Evolutionary conservation across 129 eudicot genomes (phyloP).

Genomic region (Pittosporum tobira): DNA sequence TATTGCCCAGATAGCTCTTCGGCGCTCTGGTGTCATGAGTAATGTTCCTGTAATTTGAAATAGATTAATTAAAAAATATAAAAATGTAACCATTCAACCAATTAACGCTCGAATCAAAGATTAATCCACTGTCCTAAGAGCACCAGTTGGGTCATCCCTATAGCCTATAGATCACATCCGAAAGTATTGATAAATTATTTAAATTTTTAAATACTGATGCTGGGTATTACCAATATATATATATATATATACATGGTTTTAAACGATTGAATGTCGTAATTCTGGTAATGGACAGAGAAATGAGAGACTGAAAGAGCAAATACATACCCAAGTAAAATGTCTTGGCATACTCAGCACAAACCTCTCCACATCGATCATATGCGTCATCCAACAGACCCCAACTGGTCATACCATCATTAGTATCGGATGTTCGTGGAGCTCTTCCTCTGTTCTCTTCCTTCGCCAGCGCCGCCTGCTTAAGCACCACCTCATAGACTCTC

Average conservation of each 20-base stretch:
- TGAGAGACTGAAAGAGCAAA: no score
- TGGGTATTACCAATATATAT: no score
- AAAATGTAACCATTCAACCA: no score
- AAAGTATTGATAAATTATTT: no score
- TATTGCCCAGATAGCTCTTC: slow-evolving; percentile 10
- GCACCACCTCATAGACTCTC: slow-evolving; percentile 85
- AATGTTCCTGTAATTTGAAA: slow-evolving; percentile 3
- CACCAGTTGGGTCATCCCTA: no score
- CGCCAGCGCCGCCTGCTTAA: slow-evolving; percentile 94
- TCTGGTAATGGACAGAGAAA: no score
- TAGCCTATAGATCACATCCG: no score
- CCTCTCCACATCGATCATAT: slow-evolving; percentile 95
- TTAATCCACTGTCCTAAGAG: no score
- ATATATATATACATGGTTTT: no score
- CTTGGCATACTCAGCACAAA: slow-evolving; percentile 98
- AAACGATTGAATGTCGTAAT: no score
- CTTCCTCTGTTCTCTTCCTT: slow-evolving; percentile 27
- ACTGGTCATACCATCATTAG: slow-evolving; percentile 52
- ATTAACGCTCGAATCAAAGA: no score
- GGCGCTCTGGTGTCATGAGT: slow-evolving; percentile 13
- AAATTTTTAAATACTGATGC: no score
- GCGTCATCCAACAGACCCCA: slow-evolving; percentile 75
- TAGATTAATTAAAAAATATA: neutral
- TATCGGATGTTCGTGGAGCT: neutral
- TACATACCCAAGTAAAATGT: slow-evolving; percentile 81